Evolutionary conservation across 768 basidiomycete species (phyloP).

Genomic region (Tricholoma saponaceum): DNA sequence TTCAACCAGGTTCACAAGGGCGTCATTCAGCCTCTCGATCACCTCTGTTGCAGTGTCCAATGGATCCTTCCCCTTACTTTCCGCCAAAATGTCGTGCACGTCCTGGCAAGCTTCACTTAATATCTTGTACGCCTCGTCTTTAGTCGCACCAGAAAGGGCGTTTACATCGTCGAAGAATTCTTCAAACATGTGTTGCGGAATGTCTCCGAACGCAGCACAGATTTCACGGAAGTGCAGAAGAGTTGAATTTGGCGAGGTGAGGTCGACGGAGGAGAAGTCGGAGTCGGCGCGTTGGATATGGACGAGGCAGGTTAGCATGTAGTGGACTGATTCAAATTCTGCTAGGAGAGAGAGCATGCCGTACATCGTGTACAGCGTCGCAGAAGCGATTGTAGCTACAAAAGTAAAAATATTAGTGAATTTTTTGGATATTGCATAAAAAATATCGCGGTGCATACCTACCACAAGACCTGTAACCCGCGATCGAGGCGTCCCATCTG

Average conservation of each 20-base stretch:
- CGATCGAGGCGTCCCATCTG: conserved; percentile 33
- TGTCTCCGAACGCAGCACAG: conserved; percentile 20
- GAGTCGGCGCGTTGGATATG: conserved; percentile 27
- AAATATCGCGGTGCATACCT: conserved; percentile 17
- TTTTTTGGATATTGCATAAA: not conserved
- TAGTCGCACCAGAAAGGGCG: conserved; percentile 8
- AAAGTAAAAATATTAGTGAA: not conserved
- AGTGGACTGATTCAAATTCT: conserved; percentile 23
- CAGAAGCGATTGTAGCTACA: conserved; percentile 7
- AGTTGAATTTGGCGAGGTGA: conserved; percentile 19
- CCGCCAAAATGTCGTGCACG: conserved; percentile 24
- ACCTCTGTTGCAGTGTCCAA: conserved; percentile 19
- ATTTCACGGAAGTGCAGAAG: conserved; percentile 24
- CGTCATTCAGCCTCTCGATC: conserved; percentile 14
- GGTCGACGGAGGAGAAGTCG: conserved; percentile 21
- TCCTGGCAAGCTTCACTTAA: conserved; percentile 23
- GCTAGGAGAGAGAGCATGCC: conserved; percentile 21
- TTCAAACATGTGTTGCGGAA: conserved; percentile 15
- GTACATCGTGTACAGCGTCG: conserved; percentile 7
- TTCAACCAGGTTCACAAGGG: conserved; percentile 17
- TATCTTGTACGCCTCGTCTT: conserved; percentile 21
- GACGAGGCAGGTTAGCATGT: conserved; percentile 24
- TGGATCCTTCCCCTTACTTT: conserved; percentile 16
- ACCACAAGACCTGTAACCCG: conserved; percentile 27
- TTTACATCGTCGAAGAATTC: conserved; percentile 9